These are phyloP conservation scores for Colletotrichum phormii DNA, from an alignment of 2,329 filamentous ascomycete species.

Conservation along the genomic window DNA sequence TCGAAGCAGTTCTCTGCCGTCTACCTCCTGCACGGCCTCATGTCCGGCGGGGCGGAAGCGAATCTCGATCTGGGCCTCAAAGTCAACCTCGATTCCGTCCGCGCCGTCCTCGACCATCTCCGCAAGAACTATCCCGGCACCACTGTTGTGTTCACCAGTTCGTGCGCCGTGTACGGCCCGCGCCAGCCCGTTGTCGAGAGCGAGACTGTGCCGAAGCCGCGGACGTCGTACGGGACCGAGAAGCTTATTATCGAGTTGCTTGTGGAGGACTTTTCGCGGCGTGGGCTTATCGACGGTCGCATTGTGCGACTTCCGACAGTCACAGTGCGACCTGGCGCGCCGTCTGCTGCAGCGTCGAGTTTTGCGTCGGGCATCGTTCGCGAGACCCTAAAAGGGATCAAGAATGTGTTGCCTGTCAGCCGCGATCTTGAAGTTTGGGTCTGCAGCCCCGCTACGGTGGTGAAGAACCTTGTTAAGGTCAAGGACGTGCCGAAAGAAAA, in stretches of 20 bases:
- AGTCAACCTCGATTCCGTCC: constrained; percentile 70
- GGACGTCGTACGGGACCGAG: constrained; percentile 69
- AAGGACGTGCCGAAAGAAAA: constrained; percentile 54
- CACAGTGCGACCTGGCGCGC: constrained; percentile 69
- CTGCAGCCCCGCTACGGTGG: constrained; percentile 58
- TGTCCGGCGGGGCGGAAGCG: constrained; percentile 71
- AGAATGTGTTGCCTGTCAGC: constrained; percentile 56
- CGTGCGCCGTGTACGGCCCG: constrained; percentile 70
- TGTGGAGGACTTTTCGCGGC: constrained; percentile 63
- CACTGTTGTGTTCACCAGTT: constrained; percentile 68
- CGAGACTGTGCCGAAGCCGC: constrained; percentile 62
- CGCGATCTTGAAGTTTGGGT: constrained; percentile 60
- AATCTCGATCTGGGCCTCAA: constrained; percentile 65
- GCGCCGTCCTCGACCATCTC: constrained; percentile 63
- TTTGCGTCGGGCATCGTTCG: constrained; percentile 73
- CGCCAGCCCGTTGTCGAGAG: constrained; percentile 48
- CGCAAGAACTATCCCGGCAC: constrained; percentile 58
- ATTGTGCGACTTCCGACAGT: constrained; percentile 70
- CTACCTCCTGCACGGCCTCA: constrained; percentile 73
- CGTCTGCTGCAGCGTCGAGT: constrained; percentile 70
- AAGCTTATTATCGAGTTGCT: constrained; percentile 72
- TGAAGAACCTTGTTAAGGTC: constrained; percentile 57
- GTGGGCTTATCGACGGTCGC: constrained; percentile 69
- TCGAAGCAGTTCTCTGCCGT: constrained; percentile 53
- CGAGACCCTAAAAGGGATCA: constrained; percentile 64